Evolutionary conservation across 2,329 filamentous ascomycete species (phyloP), one percentile per base, ranked within the genome.

Genomic region (Botryotinia convoluta): DNA sequence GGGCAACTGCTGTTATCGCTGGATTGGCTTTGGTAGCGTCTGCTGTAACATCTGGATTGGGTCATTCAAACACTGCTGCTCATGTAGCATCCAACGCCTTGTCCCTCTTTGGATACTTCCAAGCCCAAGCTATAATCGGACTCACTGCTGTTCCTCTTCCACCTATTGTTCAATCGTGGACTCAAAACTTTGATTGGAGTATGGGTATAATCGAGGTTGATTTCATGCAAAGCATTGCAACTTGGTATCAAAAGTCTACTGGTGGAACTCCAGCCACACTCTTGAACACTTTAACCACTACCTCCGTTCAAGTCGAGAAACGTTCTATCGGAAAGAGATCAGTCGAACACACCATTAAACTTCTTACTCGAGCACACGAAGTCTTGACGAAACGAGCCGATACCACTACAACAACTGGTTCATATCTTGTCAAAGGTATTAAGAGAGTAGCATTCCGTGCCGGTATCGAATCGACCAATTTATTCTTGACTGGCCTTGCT

Each of bases 111-210:
- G 90, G 92, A 75, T 98, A 96, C 83, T 97, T 98, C 87, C 95
- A 98, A 83, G 90, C 93, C 7, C 95, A 97, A 83, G 95, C 95
- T 39, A 94, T 98, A 83, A 87, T 97, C 79, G 95, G 95, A 76
- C 91, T 98, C 83, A 93, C 91, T 71, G 89, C 92, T 32, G 91
- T 98, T 22, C 86, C 87, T 63, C 88, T 97, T 71, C 95, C 95
- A 16, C 95, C 95, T 0, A 93, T 97, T 75, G 95, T 97, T 71
- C 88, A 93, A 79, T 88, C 95, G 0, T 98, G 95, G 95, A 97
- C 95, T 2, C 95, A 98, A 84, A 95, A 98, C 84, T 98, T 98
- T 84, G 93, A 97, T 81, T 98, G 95, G 95, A 97, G 92, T 80
- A 96, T 98, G 93, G 95, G 95, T 78, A 94, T 98, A 79, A 97